phyloP scores from a whole-genome alignment of 192 early-diverging fungal genomes.

The Coemansia sp. region DNA sequence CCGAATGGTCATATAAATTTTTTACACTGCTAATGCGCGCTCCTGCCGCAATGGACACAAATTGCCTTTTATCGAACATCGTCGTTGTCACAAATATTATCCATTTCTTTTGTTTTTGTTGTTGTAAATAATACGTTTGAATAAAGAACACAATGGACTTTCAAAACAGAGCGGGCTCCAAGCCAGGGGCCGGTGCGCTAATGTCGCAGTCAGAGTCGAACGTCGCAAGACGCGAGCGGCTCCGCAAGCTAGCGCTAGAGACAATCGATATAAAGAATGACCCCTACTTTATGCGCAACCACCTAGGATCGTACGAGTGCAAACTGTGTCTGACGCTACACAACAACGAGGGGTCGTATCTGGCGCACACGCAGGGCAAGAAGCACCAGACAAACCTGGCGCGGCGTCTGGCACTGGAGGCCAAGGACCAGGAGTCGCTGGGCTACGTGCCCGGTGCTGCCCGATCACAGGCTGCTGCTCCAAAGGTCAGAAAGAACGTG shows the following conservation, averaged over 20 bases:
- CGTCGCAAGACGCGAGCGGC: conserved; percentile 90
- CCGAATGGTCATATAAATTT: background rate
- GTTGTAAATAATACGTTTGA: background rate
- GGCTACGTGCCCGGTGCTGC: background rate
- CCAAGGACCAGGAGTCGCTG: conserved; percentile 59
- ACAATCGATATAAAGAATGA: conserved; percentile 95
- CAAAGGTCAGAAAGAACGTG: conserved; percentile 65
- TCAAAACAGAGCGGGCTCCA: conserved; percentile 90
- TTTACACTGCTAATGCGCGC: background rate
- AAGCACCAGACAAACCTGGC: conserved; percentile 96
- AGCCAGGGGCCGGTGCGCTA: conserved; percentile 85
- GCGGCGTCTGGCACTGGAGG: conserved; percentile 84
- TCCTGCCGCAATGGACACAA: too few relatives aligned
- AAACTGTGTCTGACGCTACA: conserved; percentile 83
- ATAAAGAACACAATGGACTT: conserved; percentile 57
- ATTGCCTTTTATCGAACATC: too few relatives aligned
- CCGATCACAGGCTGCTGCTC: background rate
- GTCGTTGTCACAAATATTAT: background rate
- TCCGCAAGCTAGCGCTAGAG: conserved; percentile 91
- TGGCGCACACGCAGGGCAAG: conserved; percentile 97
- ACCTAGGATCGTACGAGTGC: conserved; percentile 79
- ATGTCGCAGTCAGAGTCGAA: conserved; percentile 82
- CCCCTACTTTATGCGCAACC: conserved; percentile 97
- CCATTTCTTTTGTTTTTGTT: background rate
- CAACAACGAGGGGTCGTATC: conserved; percentile 91